Percentiles rank a stretch among this genome's conserved stretches.
These are phyloP conservation scores for Coprinopsis strossmayeri DNA, from an alignment of 768 basidiomycete genomes.

Conservation along the genomic window DNA sequence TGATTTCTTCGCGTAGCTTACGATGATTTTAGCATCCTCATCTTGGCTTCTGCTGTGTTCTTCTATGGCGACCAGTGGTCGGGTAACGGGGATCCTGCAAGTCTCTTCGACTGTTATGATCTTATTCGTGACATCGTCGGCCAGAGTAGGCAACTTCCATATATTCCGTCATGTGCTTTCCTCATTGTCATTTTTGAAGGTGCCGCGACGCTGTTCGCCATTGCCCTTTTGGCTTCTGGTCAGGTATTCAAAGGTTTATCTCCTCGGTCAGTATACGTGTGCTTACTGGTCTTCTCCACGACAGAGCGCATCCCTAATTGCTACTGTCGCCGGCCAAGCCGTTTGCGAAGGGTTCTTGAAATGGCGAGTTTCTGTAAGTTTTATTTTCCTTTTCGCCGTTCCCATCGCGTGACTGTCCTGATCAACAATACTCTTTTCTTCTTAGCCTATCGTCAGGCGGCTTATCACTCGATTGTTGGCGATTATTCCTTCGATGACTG, in stretches of 20 bases:
- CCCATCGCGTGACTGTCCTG: too few species aligned
- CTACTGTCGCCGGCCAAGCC: slow-evolving; percentile 86
- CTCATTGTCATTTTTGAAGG: too few species aligned
- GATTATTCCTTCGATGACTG: slow-evolving; percentile 74
- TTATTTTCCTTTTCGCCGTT: slow-evolving; percentile 17
- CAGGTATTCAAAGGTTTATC: slow-evolving; percentile 35
- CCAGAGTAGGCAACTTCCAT: slow-evolving; percentile 49
- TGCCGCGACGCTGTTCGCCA: slow-evolving; percentile 81
- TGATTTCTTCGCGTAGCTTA: slow-evolving; percentile 23
- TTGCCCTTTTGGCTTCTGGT: slow-evolving; percentile 79
- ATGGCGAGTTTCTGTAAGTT: slow-evolving; percentile 71
- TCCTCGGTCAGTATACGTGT: too few species aligned
- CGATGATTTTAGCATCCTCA: slow-evolving; percentile 62
- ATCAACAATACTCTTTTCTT: too few species aligned
- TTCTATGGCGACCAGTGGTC: slow-evolving; percentile 36
- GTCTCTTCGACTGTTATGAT: slow-evolving; percentile 78
- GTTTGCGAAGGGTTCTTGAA: slow-evolving; percentile 86
- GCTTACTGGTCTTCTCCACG: too few species aligned
- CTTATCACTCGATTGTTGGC: slow-evolving; percentile 76
- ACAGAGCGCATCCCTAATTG: slow-evolving; percentile 78
- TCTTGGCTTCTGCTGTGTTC: slow-evolving; percentile 79
- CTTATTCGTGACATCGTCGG: slow-evolving; percentile 67
- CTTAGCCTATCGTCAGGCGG: slow-evolving; percentile 69
- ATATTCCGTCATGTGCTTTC: too few species aligned
- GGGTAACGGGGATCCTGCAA: slow-evolving; percentile 42